A percentile compares a stretch with the other conserved stretches of the same genome.
Conservation (phyloP, 1,284 basidiomycete species). For the Apiotrichum laibachii region DNA sequence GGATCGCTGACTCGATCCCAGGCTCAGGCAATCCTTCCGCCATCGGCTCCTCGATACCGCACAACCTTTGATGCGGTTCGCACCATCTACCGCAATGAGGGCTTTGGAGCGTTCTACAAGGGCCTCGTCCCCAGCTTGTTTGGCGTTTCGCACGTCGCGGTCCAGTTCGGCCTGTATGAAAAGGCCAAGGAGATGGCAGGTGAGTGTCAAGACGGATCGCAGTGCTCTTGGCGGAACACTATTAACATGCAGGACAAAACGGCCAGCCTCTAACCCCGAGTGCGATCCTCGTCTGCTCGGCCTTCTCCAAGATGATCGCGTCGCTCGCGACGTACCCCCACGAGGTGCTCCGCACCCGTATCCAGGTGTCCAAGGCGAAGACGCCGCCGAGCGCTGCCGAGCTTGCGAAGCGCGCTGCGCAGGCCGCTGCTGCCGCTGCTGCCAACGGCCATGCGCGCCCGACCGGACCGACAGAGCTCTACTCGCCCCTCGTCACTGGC, state of each 20-base stretch:
- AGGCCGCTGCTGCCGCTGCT: constrained; percentile 8
- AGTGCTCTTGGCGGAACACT: too few relatives aligned
- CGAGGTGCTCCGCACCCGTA: constrained; percentile 86
- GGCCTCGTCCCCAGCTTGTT: constrained; percentile 83
- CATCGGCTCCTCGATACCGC: constrained; percentile 69
- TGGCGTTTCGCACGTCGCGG: constrained; percentile 86
- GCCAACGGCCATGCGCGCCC: not conserved
- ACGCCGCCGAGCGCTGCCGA: constrained; percentile 3
- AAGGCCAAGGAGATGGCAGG: constrained; percentile 77
- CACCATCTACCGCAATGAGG: constrained; percentile 83
- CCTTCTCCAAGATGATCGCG: constrained; percentile 87
- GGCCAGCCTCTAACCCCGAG: constrained; percentile 60
- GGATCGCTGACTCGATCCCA: constrained; percentile 14
- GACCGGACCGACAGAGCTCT: constrained; percentile 7
- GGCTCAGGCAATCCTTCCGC: constrained; percentile 59
- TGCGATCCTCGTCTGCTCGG: constrained; percentile 80
- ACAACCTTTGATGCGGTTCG: constrained; percentile 82
- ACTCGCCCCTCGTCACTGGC: constrained; percentile 32
- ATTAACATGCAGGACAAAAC: constrained; percentile 47
- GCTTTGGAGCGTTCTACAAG: constrained; percentile 80
- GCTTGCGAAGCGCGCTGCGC: constrained; percentile 3
- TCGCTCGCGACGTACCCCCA: constrained; percentile 92
- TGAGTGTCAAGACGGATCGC: too few relatives aligned
- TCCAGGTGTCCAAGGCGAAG: constrained; percentile 62
- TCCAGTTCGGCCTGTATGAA: constrained; percentile 96